Base-by-base conservation (phyloP, 2,329 filamentous ascomycete species). In the Phyllosticta citriasiana region DNA sequence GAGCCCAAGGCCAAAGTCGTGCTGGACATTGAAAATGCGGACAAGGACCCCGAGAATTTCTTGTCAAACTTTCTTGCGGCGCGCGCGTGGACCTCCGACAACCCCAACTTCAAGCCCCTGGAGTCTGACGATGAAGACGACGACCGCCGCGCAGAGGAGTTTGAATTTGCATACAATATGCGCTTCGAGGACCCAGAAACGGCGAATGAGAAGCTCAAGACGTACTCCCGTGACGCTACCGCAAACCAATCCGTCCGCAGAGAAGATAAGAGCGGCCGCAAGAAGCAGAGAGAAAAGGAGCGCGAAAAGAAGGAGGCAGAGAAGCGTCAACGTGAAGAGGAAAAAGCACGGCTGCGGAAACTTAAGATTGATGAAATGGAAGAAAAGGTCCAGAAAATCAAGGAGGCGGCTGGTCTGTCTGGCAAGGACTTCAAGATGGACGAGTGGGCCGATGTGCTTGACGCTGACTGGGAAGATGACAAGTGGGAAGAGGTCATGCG, bases 21-120 rank as follows among this genome's bases (percentile, higher is more conserved):
- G 65, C 72, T 81, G 57, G 80, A 89, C 60, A 78, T 96, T 53
- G 80, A 84, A 55, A 82, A 84, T 62, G 91, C 94, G 47, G 89
- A 96, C 69, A 88, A 90, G 72, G 87, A 99, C 71, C 94, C 93
- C 0, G 93, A 97, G 70, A 88, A 84, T 0, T 99, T 91, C 72
- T 78, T 99, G n/a, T 93, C 90, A 60, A 96, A 97, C 73, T 99
- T 96, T 77, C 84, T 99, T 83, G 84, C 88, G n/a, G 83, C 92
- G 7, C 86, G 92, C 63, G 93, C 92, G 16, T 99, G 94, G 94
- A 83, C 93, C 6, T 82, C 83, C 9, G 84, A 83, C 58, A 80
- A 79, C 52, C 80, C 83, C 24, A 82, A 82, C 52, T 91, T 89
- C 75, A 81, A 92, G 67, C 89, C 92, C 0, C 88, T 99, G 62